phyloP scores from a whole-genome alignment of 2,329 filamentous ascomycete species.

The Teratosphaeria gauchensis region DNA sequence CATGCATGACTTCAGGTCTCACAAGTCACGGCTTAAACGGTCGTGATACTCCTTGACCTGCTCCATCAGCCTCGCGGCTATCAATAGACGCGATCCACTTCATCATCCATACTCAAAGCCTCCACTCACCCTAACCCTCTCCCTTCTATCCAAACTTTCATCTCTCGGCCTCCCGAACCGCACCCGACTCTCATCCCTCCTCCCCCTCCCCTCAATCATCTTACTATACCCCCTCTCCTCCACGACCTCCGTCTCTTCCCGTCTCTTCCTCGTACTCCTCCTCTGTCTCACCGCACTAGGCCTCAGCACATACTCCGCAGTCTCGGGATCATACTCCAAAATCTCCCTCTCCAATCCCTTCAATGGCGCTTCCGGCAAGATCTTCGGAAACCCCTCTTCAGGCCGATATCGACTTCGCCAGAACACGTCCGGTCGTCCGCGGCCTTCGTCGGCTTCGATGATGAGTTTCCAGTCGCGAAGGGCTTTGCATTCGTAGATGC shows the following conservation, averaged over 20 bases:
- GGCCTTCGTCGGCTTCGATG: slow-evolving; percentile 27
- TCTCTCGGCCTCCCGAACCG: not conserved
- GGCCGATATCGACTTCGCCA: slow-evolving; percentile 26
- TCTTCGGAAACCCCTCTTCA: slow-evolving; percentile 10
- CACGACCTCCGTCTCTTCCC: not conserved
- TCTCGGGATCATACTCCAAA: slow-evolving; percentile 16
- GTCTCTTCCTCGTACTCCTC: slow-evolving; percentile 6
- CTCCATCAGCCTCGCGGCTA: no score
- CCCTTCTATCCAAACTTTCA: not conserved
- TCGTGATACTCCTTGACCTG: no score
- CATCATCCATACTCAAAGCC: not conserved
- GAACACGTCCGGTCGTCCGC: slow-evolving; percentile 29
- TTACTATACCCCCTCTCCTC: not conserved
- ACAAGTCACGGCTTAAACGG: no score
- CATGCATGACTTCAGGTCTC: no score
- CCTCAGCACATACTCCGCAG: slow-evolving; percentile 13
- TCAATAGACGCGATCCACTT: no score
- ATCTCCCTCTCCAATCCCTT: slow-evolving; percentile 35
- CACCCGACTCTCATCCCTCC: not conserved
- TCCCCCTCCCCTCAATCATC: not conserved
- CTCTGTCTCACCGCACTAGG: slow-evolving; percentile 13
- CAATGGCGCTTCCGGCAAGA: slow-evolving; percentile 36
- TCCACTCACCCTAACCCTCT: not conserved
- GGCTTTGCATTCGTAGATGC: slow-evolving; percentile 35
- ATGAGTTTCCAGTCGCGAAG: slow-evolving; percentile 39